Evolutionary conservation across 352 stramenopile genomes (phyloP), one percentile per base, ranked within the genome.

Genomic region (Vaucheria bursata): DNA sequence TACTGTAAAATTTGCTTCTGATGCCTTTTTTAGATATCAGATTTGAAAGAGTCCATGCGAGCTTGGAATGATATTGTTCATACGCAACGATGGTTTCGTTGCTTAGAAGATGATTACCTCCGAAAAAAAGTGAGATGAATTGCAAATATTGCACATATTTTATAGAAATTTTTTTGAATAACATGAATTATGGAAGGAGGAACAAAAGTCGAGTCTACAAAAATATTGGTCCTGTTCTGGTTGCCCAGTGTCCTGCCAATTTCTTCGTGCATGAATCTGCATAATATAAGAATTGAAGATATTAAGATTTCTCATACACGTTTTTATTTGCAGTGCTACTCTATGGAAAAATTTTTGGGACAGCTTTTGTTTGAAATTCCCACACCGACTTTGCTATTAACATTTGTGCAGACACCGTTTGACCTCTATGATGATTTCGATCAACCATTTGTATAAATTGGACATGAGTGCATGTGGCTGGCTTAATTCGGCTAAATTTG

Each of bases 21-120:
- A n/a, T n/a, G n/a, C n/a, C n/a, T n/a, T n/a, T n/a, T n/a, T n/a
- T 29, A 69, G 59, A 79, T 82, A 29, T 79, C 70, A 29, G 71
- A 82, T 67, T 71, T 82, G 8, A 70, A 45, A 78, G 37, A 75
- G n/a, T 74, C 77, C 6, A 40, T 74, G n/a, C 38, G n/a, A 18
- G 77, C 36, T 5, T 82, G 77, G 77, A 65, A 31, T 59, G 49
- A 53, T 29, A 76, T 82, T 33, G 64, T 74, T 50, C 67, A 77
- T 37, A 82, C 77, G 7, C 77, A 82, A 25, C 5, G 77, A 39
- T 82, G 77, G 77, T 82, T 80, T 50, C 77, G 77, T 2, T 80
- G 77, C 65, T 68, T 82, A 33, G 77, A 82, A 40, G 77, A 70
- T 3, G 79, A 81, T 72, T 82, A 81, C 39, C 77, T 82, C 29